Evolutionary conservation across 2,329 filamentous ascomycete genomes (phyloP).

Genomic region (Colletotrichum lindemuthianum): DNA sequence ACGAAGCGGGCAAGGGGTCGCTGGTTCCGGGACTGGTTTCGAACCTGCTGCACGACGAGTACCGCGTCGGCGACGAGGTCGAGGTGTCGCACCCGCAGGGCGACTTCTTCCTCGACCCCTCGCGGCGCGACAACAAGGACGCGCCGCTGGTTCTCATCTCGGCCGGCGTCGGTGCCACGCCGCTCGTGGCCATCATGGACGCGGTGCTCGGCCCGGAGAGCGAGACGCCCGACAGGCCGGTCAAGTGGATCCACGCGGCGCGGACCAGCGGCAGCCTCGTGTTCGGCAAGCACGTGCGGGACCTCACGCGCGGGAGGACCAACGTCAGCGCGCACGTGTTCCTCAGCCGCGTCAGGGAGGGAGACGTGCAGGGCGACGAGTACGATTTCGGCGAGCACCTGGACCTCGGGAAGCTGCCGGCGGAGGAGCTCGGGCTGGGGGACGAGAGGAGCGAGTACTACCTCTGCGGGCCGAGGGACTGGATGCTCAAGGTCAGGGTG

Average conservation of each 20-base stretch:
- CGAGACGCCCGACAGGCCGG: constrained; percentile 49
- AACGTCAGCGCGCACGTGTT: constrained; percentile 68
- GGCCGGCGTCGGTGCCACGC: constrained; percentile 75
- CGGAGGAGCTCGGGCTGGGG: constrained; percentile 62
- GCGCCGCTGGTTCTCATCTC: constrained; percentile 73
- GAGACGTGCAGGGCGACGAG: constrained; percentile 60
- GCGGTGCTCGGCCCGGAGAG: constrained; percentile 50
- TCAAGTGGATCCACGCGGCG: constrained; percentile 73
- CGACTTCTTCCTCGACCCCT: constrained; percentile 69
- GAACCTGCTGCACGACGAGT: constrained; percentile 60
- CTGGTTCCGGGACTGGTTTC: constrained; percentile 60
- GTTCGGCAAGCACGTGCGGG: constrained; percentile 62
- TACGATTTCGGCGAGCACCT: constrained; percentile 70
- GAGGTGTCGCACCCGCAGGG: constrained; percentile 66
- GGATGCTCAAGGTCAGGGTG: constrained; percentile 71
- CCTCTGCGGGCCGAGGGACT: constrained; percentile 75
- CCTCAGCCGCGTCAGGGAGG: constrained; percentile 58
- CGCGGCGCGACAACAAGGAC: constrained; percentile 49
- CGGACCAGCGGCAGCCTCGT: constrained; percentile 61
- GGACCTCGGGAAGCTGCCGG: constrained; percentile 65
- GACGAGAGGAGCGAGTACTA: constrained; percentile 71
- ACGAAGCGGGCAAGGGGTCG: constrained; percentile 42
- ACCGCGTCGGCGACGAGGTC: constrained; percentile 61
- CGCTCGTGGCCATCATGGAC: constrained; percentile 73
- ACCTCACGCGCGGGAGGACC: constrained; percentile 52